Evolutionary conservation across 257 asterid genomes (phyloP).

Genomic region (Lycium ferocissimum): DNA sequence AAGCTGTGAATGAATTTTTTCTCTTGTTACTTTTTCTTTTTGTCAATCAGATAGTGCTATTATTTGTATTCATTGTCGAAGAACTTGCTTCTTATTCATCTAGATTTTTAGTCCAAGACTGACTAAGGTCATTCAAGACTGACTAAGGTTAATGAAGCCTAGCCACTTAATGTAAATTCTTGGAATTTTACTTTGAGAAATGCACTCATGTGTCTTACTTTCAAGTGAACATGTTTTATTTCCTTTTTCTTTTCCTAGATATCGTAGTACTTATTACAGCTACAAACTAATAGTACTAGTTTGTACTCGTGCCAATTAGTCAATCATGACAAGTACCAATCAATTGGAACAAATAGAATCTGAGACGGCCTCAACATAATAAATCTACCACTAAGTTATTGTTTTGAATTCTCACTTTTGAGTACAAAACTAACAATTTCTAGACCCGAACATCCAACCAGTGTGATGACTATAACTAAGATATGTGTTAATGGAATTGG

Average conservation of each 20-base stretch:
- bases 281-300: background rate
- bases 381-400: background rate
- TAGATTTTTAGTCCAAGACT: background rate
- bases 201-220: background rate
- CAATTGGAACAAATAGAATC: background rate
- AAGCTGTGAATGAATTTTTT: background rate
- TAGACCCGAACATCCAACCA: no score
- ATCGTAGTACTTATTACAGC: background rate
- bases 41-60: background rate
- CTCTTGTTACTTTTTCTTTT: background rate
- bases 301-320: background rate
- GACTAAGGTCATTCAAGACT: background rate
- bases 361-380: background rate
- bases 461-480: no score
- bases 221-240: background rate
- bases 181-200: background rate
- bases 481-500: no score
- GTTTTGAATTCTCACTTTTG: no score
- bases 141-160: background rate
- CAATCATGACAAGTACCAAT: background rate
- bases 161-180: background rate
- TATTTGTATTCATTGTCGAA: background rate
- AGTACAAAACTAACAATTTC: no score
- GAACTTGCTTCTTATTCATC: background rate
- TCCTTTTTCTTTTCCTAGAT: background rate